Evolutionary conservation across 2,329 filamentous ascomycete species (phyloP).

Genomic region (Parafenestella ontariensis): DNA sequence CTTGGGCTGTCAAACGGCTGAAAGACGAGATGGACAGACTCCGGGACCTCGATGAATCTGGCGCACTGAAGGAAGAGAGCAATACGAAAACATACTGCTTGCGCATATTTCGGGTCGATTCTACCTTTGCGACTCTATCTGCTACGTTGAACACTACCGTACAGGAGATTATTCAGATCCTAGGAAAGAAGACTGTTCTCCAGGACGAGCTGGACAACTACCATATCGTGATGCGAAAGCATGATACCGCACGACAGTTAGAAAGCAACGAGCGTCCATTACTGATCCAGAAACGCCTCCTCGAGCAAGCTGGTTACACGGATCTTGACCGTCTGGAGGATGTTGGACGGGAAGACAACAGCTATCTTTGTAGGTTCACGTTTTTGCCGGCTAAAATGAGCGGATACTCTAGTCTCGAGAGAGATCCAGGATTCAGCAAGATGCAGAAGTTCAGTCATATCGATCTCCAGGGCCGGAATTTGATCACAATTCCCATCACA

Average conservation of each 20-base stretch:
- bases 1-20: conserved; percentile 85
- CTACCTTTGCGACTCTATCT: conserved; percentile 91
- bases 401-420: conserved; percentile 74
- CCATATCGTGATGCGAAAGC: conserved; percentile 93
- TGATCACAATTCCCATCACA: conserved; percentile 93
- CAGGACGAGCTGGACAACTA: conserved; percentile 92
- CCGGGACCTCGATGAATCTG: conserved; percentile 72
- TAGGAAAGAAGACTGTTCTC: conserved; percentile 93
- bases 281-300: conserved; percentile 86
- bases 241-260: conserved; percentile 85
- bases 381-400: conserved; percentile 90
- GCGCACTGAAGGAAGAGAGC: conserved; percentile 74
- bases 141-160: conserved; percentile 84
- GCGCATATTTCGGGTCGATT: conserved; percentile 91
- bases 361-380: conserved; percentile 93
- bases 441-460: conserved; percentile 93
- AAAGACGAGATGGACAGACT: conserved; percentile 68
- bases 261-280: conserved; percentile 80
- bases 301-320: conserved; percentile 92
- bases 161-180: conserved; percentile 83
- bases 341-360: conserved; percentile 94
- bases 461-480: conserved; percentile 85
- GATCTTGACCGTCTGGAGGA: conserved; percentile 88
- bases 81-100: conserved; percentile 85
- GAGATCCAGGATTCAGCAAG: conserved; percentile 80